Evolutionary conservation across 768 basidiomycete genomes (phyloP).

Genomic region (Auricularia heimuer): DNA sequence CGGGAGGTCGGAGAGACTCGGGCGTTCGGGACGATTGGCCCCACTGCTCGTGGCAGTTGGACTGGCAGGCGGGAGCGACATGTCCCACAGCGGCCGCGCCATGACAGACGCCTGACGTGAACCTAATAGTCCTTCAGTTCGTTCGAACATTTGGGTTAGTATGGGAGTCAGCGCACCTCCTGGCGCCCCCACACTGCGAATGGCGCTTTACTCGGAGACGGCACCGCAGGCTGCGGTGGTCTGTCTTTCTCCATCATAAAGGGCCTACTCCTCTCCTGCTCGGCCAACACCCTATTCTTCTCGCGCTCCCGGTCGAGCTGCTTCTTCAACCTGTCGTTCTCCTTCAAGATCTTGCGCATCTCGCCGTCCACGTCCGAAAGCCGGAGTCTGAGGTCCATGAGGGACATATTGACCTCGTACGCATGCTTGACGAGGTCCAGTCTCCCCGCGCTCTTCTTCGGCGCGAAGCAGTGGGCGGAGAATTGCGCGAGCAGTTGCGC

Average conservation of each 20-base stretch:
- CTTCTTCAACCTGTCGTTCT: neutral
- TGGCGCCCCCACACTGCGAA: neutral
- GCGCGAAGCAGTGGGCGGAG: constrained; percentile 47
- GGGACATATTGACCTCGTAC: neutral
- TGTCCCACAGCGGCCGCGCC: too few species aligned
- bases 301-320: neutral
- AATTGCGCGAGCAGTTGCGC: constrained; percentile 51
- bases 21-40: too few species aligned
- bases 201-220: neutral
- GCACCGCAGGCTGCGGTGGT: neutral
- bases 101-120: too few species aligned
- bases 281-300: neutral
- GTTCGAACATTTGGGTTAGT: too few species aligned
- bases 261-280: neutral
- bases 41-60: too few species aligned
- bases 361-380: neutral
- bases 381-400: neutral
- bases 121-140: too few species aligned
- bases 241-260: too few species aligned
- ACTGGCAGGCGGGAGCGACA: too few species aligned
- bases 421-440: constrained; percentile 7
- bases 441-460: constrained; percentile 15
- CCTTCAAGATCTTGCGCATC: neutral
- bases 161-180: neutral
- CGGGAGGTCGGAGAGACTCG: too few species aligned